These are phyloP conservation scores for Endoconidiophora polonica DNA, from an alignment of 2,329 filamentous ascomycete species.

Conservation along the genomic window DNA sequence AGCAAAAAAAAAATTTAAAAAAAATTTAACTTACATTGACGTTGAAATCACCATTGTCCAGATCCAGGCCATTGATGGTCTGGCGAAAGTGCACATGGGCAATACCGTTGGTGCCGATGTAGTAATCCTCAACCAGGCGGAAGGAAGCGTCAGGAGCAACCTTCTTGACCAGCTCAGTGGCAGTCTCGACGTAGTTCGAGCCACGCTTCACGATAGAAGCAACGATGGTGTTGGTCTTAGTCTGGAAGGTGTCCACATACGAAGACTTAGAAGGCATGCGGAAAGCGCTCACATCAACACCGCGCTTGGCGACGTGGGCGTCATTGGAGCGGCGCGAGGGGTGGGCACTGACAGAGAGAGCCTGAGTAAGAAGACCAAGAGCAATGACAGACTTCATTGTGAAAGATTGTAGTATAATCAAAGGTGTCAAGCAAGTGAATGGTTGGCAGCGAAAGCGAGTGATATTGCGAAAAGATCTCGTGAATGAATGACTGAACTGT, in stretches of 20 bases:
- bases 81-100: constrained; percentile 44
- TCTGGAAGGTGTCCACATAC: constrained; percentile 19
- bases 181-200: constrained; percentile 25
- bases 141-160: constrained; percentile 25
- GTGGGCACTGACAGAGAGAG: constrained; percentile 19
- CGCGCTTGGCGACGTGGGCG: constrained; percentile 17
- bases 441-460: not conserved
- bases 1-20: not conserved
- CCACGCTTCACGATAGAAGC: constrained; percentile 14
- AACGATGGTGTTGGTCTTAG: constrained; percentile 14
- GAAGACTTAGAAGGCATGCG: constrained; percentile 19
- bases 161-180: constrained; percentile 27
- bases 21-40: constrained; percentile 32
- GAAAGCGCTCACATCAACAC: constrained; percentile 21
- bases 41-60: constrained; percentile 45
- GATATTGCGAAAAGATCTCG: not conserved
- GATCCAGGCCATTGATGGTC: constrained; percentile 38
- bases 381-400: constrained; percentile 21
- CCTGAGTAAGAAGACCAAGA: constrained; percentile 21
- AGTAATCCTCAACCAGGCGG: constrained; percentile 34
- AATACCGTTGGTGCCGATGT: constrained; percentile 37
- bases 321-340: constrained; percentile 16
- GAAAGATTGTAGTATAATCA: not conserved
- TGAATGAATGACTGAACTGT: not conserved
- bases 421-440: not conserved